Conservation (phyloP, 1,284 basidiomycete genomes). For the Naganishia sp. region DNA sequence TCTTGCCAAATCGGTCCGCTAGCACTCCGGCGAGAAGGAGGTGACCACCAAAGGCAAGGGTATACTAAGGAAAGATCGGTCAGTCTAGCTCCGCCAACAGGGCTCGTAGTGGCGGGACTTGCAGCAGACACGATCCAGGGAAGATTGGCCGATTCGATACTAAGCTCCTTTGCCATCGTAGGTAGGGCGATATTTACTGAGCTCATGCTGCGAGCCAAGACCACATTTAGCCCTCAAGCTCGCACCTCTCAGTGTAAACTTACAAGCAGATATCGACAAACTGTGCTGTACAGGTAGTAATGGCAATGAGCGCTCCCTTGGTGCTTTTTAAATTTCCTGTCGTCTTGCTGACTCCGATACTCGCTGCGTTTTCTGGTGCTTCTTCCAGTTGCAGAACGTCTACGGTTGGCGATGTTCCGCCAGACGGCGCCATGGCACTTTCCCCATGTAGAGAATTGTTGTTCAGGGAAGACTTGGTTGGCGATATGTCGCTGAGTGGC, state of each 20-base stretch:
- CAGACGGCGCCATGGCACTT: too few relatives aligned
- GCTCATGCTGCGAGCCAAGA: conserved; percentile 4
- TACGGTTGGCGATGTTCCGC: too few relatives aligned
- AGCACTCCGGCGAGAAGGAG: conserved; percentile 47
- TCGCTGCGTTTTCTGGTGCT: conserved; percentile 11
- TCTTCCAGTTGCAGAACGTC: conserved; percentile 10
- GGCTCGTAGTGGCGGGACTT: not conserved
- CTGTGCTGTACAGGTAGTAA: conserved; percentile 11
- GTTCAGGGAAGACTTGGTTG: too few relatives aligned
- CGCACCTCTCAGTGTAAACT: conserved; percentile 23
- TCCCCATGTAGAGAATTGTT: too few relatives aligned
- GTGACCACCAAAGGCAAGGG: conserved; percentile 3
- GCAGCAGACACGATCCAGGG: conserved; percentile 45
- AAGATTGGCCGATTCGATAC: conserved; percentile 39
- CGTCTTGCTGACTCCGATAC: conserved; percentile 11
- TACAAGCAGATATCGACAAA: conserved; percentile 13
- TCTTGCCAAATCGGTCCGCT: conserved; percentile 48
- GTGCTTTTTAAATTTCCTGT: conserved; percentile 13
- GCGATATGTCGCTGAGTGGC: too few relatives aligned
- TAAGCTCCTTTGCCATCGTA: not conserved
- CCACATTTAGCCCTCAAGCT: conserved; percentile 28
- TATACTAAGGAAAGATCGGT: not conserved
- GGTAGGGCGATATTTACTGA: not conserved
- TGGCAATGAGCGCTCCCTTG: conserved; percentile 12
- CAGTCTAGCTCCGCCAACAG: conserved; percentile 15